Evolutionary conservation across 139 green algal genomes (phyloP).

Genomic region (Chlorella sp.): DNA sequence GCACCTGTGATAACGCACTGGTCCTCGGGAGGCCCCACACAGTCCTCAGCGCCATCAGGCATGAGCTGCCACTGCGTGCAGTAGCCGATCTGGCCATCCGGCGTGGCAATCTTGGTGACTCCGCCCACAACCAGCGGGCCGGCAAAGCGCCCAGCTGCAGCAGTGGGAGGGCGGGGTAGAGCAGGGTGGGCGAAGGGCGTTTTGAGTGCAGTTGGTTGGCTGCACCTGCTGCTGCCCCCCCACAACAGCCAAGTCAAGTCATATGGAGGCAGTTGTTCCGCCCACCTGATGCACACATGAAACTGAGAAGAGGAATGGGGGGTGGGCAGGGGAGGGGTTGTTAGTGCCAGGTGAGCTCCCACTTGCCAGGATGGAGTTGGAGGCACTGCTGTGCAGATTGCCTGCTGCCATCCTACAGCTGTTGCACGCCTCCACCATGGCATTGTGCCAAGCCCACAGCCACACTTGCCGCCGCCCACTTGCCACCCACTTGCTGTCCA

Average conservation of each 20-base stretch:
- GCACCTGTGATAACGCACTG: slow-evolving; percentile 30
- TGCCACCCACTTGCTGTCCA: neutral
- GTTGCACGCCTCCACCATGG: neutral
- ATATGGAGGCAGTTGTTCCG: no score
- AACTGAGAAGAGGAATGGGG: no score
- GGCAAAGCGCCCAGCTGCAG: slow-evolving; percentile 38
- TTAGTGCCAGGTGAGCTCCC: no score
- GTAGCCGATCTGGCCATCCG: slow-evolving; percentile 16
- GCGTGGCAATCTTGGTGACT: slow-evolving; percentile 42
- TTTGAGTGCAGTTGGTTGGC: no score
- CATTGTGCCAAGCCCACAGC: neutral
- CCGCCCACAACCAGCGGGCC: slow-evolving; percentile 33
- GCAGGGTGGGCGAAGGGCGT: neutral
- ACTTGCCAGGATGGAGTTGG: no score
- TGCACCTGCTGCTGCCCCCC: neutral
- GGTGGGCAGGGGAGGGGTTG: no score
- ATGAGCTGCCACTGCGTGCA: slow-evolving; percentile 1
- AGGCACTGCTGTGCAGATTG: no score
- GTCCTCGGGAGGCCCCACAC: neutral
- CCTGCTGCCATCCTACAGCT: neutral
- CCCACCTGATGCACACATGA: no score
- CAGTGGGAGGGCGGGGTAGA: no score
- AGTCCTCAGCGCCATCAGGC: neutral
- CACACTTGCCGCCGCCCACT: neutral
- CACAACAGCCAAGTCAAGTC: neutral